Conservation (phyloP, 2,329 filamentous ascomycete species). For the Aspergillus sp. region DNA sequence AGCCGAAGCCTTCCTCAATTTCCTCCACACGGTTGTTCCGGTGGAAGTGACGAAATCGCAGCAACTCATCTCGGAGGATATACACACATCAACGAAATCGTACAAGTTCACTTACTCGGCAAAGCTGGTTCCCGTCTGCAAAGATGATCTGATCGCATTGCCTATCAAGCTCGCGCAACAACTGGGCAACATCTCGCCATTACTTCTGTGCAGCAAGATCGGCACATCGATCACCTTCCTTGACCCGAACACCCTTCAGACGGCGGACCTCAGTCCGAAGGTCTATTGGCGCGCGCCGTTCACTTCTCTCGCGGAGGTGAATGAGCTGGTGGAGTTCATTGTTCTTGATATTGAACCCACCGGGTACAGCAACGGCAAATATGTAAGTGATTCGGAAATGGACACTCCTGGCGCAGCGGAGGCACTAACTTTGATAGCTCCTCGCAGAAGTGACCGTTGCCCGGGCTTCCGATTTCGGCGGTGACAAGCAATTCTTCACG, state of each 20-base stretch:
- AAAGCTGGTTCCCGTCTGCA: conserved; percentile 91
- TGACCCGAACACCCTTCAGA: conserved; percentile 88
- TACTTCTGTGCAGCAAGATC: conserved; percentile 82
- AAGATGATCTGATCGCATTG: conserved; percentile 92
- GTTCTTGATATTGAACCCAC: conserved; percentile 89
- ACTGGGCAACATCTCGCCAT: conserved; percentile 81
- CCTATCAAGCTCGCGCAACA: conserved; percentile 86
- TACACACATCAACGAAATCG: conserved; percentile 83
- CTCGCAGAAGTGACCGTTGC: conserved; percentile 87
- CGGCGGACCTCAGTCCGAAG: conserved; percentile 75
- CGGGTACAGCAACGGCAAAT: conserved; percentile 70
- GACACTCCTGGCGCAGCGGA: background rate
- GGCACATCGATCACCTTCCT: conserved; percentile 87
- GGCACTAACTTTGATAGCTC: conserved; percentile 50
- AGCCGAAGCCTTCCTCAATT: conserved; percentile 89
- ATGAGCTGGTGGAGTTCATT: conserved; percentile 86
- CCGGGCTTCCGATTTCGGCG: conserved; percentile 83
- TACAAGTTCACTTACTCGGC: conserved; percentile 94
- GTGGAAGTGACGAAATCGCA: conserved; percentile 80
- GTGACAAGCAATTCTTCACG: conserved; percentile 84
- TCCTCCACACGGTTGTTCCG: conserved; percentile 78
- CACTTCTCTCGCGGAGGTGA: conserved; percentile 75
- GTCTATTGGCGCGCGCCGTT: conserved; percentile 94
- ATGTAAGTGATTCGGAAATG: background rate
- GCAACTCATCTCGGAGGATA: conserved; percentile 89